These are phyloP conservation scores for Fusarium avenaceum DNA, from an alignment of 2,329 filamentous ascomycete genomes.

Conservation along the genomic window DNA sequence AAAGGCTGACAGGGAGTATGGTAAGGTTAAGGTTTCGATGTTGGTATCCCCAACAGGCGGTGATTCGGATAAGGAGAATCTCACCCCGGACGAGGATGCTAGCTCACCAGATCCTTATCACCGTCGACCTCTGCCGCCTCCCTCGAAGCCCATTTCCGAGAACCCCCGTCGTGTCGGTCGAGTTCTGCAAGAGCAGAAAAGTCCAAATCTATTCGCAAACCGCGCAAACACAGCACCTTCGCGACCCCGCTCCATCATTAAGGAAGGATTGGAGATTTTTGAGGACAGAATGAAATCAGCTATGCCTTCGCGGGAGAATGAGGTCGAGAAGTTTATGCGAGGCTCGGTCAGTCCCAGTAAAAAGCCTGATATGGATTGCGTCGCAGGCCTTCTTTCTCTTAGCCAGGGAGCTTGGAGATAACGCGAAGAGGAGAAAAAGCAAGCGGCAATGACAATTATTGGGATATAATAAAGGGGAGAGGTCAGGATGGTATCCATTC, in stretches of 20 bases:
- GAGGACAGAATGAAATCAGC: slow-evolving; percentile 60
- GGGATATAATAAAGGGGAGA: slow-evolving; percentile 30
- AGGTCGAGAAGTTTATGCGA: slow-evolving; percentile 81
- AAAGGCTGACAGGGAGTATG: slow-evolving; percentile 45
- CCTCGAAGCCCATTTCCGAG: slow-evolving; percentile 39
- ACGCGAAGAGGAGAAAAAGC: slow-evolving; percentile 3
- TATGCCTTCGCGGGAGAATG: slow-evolving; percentile 59
- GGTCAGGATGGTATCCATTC: slow-evolving; percentile 28
- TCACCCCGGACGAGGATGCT: slow-evolving; percentile 69
- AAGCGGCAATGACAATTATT: slow-evolving; percentile 13
- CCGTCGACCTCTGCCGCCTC: slow-evolving; percentile 56
- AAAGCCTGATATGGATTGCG: slow-evolving; percentile 86
- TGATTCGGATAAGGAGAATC: slow-evolving; percentile 97
- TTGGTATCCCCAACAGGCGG: slow-evolving; percentile 54
- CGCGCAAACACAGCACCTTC: slow-evolving; percentile 60
- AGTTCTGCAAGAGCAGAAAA: slow-evolving; percentile 58
- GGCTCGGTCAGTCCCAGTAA: slow-evolving; percentile 76
- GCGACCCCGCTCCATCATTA: slow-evolving; percentile 51
- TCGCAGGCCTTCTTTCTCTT: slow-evolving; percentile 88
- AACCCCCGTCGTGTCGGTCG: slow-evolving; percentile 60
- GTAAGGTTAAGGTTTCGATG: slow-evolving; percentile 58
- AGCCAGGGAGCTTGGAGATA: slow-evolving; percentile 92
- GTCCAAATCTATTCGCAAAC: slow-evolving; percentile 51
- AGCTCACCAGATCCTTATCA: slow-evolving; percentile 52
- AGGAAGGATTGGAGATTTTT: slow-evolving; percentile 63